Percentiles rank a stretch among this genome's conserved stretches.
phyloP scores from a whole-genome alignment of 208 protist genomes.

The Angomonas desouzai region DNA sequence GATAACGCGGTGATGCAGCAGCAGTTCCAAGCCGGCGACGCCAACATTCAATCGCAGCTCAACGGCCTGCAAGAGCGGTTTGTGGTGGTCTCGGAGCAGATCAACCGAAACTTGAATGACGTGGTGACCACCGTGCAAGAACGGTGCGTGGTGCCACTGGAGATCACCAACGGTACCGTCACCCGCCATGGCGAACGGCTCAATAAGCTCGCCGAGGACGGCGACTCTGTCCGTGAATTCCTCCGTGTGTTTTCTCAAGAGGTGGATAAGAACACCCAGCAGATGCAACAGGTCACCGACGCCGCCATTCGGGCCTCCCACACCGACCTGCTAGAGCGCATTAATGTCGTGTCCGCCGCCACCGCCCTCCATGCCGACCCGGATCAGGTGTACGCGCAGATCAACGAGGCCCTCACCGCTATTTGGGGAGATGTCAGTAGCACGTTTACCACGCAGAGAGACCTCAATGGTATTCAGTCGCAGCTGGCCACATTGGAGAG shows the following conservation, averaged over 20 bases:
- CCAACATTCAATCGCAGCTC: constrained; percentile 38
- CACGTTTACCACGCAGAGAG: constrained; percentile 51
- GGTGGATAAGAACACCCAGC: constrained; percentile 47
- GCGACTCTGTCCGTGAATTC: constrained; percentile 37
- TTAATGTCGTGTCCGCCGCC: constrained; percentile 44
- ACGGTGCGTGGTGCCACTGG: constrained; percentile 34
- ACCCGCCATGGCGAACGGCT: constrained; percentile 27
- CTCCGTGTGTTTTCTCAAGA: constrained; percentile 34
- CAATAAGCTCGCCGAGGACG: constrained; percentile 28
- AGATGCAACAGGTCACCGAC: constrained; percentile 62
- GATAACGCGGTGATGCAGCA: constrained; percentile 22
- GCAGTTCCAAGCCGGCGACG: constrained; percentile 23
- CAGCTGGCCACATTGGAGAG: constrained; percentile 60
- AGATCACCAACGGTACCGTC: constrained; percentile 29
- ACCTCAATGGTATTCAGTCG: constrained; percentile 41
- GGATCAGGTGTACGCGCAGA: constrained; percentile 47
- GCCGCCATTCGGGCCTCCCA: constrained; percentile 57
- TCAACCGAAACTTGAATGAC: constrained; percentile 29
- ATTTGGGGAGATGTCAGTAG: constrained; percentile 59
- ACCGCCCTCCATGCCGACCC: constrained; percentile 29
- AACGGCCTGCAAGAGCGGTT: constrained; percentile 34
- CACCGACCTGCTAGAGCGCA: constrained; percentile 71
- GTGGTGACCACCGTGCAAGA: constrained; percentile 26
- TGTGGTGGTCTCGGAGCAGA: constrained; percentile 14
- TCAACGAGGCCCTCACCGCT: constrained; percentile 58